Evolutionary conservation across 805 yeast species (phyloP).

Genomic region (Saccharomyces paradoxus): DNA sequence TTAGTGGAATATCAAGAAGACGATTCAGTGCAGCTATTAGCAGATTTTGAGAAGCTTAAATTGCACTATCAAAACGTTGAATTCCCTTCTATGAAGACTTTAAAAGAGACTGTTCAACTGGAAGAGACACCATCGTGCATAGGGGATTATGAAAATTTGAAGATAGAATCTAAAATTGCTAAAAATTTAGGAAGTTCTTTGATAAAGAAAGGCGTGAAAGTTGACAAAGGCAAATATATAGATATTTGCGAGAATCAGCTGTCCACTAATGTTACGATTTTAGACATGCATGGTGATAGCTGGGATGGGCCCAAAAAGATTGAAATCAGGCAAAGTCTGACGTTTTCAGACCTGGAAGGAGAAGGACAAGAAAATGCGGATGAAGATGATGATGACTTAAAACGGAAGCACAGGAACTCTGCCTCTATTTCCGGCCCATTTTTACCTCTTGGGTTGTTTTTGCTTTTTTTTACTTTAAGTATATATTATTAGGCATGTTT

Average conservation of each 20-base stretch:
- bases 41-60: slow-evolving; percentile 45
- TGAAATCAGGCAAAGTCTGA: slow-evolving; percentile 8
- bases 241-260: slow-evolving; percentile 38
- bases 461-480: not conserved
- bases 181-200: slow-evolving; percentile 38
- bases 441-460: not conserved
- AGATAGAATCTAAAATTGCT: slow-evolving; percentile 33
- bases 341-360: not conserved
- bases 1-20: slow-evolving; percentile 45
- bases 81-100: slow-evolving; percentile 20
- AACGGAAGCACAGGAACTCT: not conserved
- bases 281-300: slow-evolving; percentile 36
- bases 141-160: slow-evolving; percentile 36
- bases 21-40: slow-evolving; percentile 34
- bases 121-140: slow-evolving; percentile 33
- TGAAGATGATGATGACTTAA: not conserved
- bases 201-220: slow-evolving; percentile 43
- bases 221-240: slow-evolving; percentile 43
- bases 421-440: not conserved
- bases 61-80: slow-evolving; percentile 36
- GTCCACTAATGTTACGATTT: slow-evolving; percentile 36
- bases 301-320: slow-evolving; percentile 15
- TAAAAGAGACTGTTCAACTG: slow-evolving; percentile 1
- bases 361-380: not conserved
- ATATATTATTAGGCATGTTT: not conserved